Evolutionary conservation across 78 protist species (phyloP).

Genomic region (Dictyostelium purpureum): DNA sequence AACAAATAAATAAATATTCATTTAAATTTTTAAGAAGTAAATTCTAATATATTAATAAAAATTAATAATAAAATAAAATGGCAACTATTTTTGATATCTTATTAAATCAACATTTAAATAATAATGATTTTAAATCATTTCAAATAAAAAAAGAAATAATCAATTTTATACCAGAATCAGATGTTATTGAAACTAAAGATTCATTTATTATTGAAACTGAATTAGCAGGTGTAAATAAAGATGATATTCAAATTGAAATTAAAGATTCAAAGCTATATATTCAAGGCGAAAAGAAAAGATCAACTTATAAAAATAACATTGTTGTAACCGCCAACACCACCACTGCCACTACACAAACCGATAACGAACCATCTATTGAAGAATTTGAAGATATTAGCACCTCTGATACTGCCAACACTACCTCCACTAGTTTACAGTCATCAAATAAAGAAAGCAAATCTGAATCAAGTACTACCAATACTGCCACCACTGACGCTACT

Average conservation of each 20-base stretch:
- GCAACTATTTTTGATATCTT: too few species aligned
- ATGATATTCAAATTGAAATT: slow-evolving; percentile 9
- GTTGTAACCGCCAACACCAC: too few species aligned
- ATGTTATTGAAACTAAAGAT: neutral
- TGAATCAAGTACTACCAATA: neutral
- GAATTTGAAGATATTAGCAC: neutral
- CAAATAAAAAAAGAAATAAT: neutral
- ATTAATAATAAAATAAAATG: too few species aligned
- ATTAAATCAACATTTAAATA: too few species aligned
- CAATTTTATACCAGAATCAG: neutral
- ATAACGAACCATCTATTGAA: neutral
- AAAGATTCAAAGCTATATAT: neutral
- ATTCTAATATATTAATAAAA: too few species aligned
- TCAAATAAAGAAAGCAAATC: too few species aligned
- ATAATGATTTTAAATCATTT: too few species aligned
- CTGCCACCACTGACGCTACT: neutral
- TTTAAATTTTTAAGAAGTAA: too few species aligned
- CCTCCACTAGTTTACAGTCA: too few species aligned
- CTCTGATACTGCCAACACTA: neutral
- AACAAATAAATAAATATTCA: too few species aligned
- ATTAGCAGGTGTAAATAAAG: slow-evolving; percentile 15
- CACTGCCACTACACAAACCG: neutral
- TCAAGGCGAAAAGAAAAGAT: slow-evolving; percentile 15
- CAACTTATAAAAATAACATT: neutral
- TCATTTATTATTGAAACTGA: neutral